Conservation (phyloP, 2,329 filamentous ascomycete genomes). For the Nemania bipapillata region DNA sequence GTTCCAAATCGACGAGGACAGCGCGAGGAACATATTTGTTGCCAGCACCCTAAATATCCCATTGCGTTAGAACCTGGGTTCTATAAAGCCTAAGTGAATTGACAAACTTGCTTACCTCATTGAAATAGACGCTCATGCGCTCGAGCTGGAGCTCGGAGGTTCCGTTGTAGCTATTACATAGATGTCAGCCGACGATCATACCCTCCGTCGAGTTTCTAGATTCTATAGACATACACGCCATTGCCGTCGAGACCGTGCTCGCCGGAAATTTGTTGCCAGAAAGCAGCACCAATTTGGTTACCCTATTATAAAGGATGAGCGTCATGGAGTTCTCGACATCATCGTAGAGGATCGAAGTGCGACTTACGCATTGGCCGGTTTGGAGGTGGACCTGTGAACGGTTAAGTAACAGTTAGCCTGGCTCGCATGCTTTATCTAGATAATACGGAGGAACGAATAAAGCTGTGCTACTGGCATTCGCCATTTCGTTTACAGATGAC, state of each 20-base stretch:
- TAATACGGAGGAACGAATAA: not conserved
- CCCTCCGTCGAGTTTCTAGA: not conserved
- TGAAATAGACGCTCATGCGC: constrained; percentile 99
- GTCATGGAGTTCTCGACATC: constrained; percentile 33
- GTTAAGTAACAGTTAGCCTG: constrained; percentile 25
- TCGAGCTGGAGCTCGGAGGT: constrained; percentile 98
- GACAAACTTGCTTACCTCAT: constrained; percentile 63
- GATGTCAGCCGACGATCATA: constrained; percentile 45
- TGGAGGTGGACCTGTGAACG: constrained; percentile 91
- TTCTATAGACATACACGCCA: constrained; percentile 76
- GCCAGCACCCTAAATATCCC: constrained; percentile 76
- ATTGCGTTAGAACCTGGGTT: constrained; percentile 14
- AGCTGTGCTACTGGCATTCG: not conserved
- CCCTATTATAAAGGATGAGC: constrained; percentile 69
- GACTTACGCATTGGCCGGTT: constrained; percentile 97
- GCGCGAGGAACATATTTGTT: constrained; percentile 99
- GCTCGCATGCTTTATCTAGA: not conserved
- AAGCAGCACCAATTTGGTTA: constrained; percentile 99
- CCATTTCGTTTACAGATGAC: not conserved
- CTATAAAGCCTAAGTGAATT: not conserved
- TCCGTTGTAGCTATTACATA: constrained; percentile 82
- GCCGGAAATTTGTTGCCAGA: constrained; percentile 91
- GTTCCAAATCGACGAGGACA: constrained; percentile 98
- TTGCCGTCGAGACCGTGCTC: constrained; percentile 97
- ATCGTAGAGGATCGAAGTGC: constrained; percentile 45